A percentile compares a stretch with the other conserved stretches of the same genome.
phyloP scores from a whole-genome alignment of 768 basidiomycete genomes.

The Amanita polypyramis region DNA sequence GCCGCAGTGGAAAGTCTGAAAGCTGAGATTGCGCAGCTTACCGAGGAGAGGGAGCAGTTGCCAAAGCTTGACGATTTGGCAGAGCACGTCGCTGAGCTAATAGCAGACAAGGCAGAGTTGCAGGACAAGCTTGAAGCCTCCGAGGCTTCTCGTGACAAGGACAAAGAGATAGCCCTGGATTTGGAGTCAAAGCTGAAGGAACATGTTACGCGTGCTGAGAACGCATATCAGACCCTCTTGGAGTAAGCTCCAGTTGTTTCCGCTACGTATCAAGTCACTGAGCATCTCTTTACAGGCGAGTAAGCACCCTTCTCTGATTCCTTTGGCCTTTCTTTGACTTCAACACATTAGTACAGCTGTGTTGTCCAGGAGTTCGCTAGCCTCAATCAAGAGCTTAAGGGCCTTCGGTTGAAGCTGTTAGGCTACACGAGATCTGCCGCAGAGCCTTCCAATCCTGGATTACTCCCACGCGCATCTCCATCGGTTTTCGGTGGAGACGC shows the following conservation, averaged over 20 bases:
- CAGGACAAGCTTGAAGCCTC: slow-evolving; percentile 23
- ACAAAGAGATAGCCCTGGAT: slow-evolving; percentile 39
- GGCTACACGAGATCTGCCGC: not conserved
- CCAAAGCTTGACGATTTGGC: slow-evolving; percentile 15
- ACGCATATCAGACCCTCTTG: slow-evolving; percentile 28
- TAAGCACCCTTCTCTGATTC: slow-evolving; percentile 13
- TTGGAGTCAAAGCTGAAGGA: slow-evolving; percentile 45
- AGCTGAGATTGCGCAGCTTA: slow-evolving; percentile 22
- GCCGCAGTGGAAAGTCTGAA: slow-evolving; percentile 21
- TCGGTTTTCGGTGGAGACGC: not conserved
- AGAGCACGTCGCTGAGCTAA: slow-evolving; percentile 21
- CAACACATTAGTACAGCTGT: slow-evolving; percentile 20
- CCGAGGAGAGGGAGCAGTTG: slow-evolving; percentile 24
- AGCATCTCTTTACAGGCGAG: slow-evolving; percentile 17
- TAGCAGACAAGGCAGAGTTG: slow-evolving; percentile 24
- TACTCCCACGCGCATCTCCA: not conserved
- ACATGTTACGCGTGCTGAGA: slow-evolving; percentile 36
- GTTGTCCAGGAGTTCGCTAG: slow-evolving; percentile 20
- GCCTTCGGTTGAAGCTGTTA: slow-evolving; percentile 11
- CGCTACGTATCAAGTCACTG: slow-evolving; percentile 6
- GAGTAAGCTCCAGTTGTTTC: slow-evolving; percentile 23
- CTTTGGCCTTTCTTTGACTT: not conserved
- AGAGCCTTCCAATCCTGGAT: not conserved
- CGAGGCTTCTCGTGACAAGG: slow-evolving; percentile 32
- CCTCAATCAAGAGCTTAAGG: slow-evolving; percentile 19